Evolutionary conservation across 495 filamentous ascomycete species (phyloP).

Genomic region (Penicillium riverlandense): DNA sequence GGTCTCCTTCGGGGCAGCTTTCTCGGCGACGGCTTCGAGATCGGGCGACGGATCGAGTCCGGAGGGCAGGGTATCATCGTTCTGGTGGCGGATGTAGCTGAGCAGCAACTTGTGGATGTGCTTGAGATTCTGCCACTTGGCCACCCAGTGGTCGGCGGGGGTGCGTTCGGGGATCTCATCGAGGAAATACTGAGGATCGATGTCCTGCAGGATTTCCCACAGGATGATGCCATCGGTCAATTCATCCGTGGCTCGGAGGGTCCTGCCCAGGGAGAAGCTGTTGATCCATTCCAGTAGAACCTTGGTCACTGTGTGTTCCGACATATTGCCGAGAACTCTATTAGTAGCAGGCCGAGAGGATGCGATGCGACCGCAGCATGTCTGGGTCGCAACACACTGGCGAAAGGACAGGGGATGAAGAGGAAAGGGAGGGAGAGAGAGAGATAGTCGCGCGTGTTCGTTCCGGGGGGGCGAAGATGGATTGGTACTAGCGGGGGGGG

Average conservation of each 20-base stretch:
- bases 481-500: slow-evolving; percentile 7
- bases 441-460: slow-evolving; percentile 1
- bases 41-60: slow-evolving; percentile 46
- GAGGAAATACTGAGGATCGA: slow-evolving; percentile 63
- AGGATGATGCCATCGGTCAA: slow-evolving; percentile 71
- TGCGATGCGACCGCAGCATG: slow-evolving; percentile 13
- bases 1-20: slow-evolving; percentile 30
- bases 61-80: slow-evolving; percentile 38
- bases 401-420: no score
- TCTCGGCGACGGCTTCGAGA: slow-evolving; percentile 52
- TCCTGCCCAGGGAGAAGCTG: slow-evolving; percentile 41
- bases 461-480: slow-evolving; percentile 1
- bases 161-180: slow-evolving; percentile 51
- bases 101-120: slow-evolving; percentile 59
- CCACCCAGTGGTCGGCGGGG: slow-evolving; percentile 42
- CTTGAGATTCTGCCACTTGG: slow-evolving; percentile 57
- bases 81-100: slow-evolving; percentile 56
- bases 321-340: slow-evolving; percentile 24
- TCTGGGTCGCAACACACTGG: background rate
- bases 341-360: slow-evolving; percentile 7
- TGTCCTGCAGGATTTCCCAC: slow-evolving; percentile 59
- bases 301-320: slow-evolving; percentile 38
- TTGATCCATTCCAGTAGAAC: slow-evolving; percentile 56
- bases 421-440: background rate
- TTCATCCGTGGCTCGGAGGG: slow-evolving; percentile 46